Evolutionary conservation across 2,329 filamentous ascomycete species (phyloP), one percentile per base, ranked within the genome.

Genomic region (Botrytis cinerea): DNA sequence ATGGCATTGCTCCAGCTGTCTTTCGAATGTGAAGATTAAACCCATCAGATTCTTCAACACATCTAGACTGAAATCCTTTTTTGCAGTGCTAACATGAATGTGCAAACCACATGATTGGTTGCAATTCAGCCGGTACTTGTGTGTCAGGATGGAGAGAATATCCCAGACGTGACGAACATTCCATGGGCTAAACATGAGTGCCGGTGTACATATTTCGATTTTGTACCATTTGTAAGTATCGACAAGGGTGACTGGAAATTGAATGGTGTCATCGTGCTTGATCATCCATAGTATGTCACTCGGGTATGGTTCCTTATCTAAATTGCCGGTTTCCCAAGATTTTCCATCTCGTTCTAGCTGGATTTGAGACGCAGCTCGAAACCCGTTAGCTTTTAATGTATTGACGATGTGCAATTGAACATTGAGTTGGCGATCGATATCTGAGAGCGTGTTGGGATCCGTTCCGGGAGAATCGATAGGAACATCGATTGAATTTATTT

Each of bases 61-160:
- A 12, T 71, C 43, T 20, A 79, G 59, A 10, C 70, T 71, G 54
- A 81, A 81, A 0, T 77, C 76, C 6, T 74, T 43, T n/a, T 45
- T 57, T 1, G 75, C 77, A 40, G 80, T 78, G 7, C 80, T 80
- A 38, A 82, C 75, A 69, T 83, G 81, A 28, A 82, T 76, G 64
- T 82, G 80, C 1, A 81, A 46, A 0, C 79, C 80, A 40, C 77
- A 79, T 9, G 74, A 75, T 6, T 71, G 38, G 69, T 81, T 80
- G 59, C 73, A 70, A n/a, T 75, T 66, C 12, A 80, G 51, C 10
- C 77, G 72, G 68, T 78, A 78, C 1, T 43, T 75, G 0, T 61
- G 63, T 16, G 51, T 51, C 20, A 80, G n/a, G 12, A 76, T 18
- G 6, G 51, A 25, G 38, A 73, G 75, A 1, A 74, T 72, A 0